Evolutionary conservation across 2,329 filamentous ascomycete genomes (phyloP), one percentile per base, ranked within the genome.

Genomic region (Pseudocercospora fijiensis): DNA sequence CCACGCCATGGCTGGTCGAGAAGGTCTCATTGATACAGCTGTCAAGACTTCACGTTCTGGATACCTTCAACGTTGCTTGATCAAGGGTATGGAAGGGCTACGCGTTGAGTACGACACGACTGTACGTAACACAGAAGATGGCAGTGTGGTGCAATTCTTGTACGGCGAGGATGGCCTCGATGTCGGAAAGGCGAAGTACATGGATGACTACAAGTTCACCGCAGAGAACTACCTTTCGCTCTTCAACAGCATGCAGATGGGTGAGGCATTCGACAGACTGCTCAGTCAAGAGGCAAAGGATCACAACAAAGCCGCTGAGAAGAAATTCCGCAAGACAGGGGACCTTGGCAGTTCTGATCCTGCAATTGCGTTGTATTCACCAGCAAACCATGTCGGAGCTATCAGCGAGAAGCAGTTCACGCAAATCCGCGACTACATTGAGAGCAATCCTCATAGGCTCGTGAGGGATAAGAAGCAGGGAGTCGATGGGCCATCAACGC

Each of bases 1-100:
- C 83, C 95, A 99, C 85, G 92, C 96, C 78, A 99, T 99, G 96
- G 95, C 94, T 74, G 96, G 96, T 72, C 88, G 95, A 80, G 96
- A 99, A 84, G 95, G 95, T 83, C 82, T 99, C 69, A 99, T 99
- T 75, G 95, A 99, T 84, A 99, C 95, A 20, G 95, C 95, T 68
- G 95, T 99, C 77, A 99, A 99, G 81, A 99, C 95, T 1, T 96
- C 94, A 9, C 89, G 95, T 74, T 98, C 95, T 27, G 96, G 95
- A 65, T 99, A 99, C 75, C 83, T 99, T 58, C 95, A 99, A 76
- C 86, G 96, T 75, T 99, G 95, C 84, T 84, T 99, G 67, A 96
- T 99, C 81, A 99, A 99, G 81, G 95, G 95, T 66, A 96, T 99
- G 90, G 95, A 99, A 78, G 95, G 95, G 3, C 83, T 98, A 49